Evolutionary conservation across 352 stramenopile genomes (phyloP), one percentile per base, ranked within the genome.

Genomic region (Phytophthora tubulina): DNA sequence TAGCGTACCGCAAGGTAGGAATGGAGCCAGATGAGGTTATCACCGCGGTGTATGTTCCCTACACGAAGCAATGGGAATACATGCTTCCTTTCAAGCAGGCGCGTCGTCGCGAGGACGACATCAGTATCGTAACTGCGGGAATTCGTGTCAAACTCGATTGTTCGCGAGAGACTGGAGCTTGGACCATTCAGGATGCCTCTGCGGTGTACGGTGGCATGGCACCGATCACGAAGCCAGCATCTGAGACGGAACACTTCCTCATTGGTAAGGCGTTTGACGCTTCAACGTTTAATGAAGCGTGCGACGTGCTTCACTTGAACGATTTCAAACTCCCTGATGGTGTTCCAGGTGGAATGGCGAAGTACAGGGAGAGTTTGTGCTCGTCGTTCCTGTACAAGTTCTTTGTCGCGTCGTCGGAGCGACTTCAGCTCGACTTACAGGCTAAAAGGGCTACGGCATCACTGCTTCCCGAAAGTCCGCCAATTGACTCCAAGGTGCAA

Each of bases 381-480:
- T 87, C 86, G 27, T 98, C 93, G 6, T 99, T 99, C 65, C 76
- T 99, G 39, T 95, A 98, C 81, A 99, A 98, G 72, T 98, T 98
- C 66, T 99, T 93, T 54, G 68, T 99, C 45, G 75, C 85, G 32
- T 91, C 81, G 9, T 85, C 80, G 3, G 70, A 91, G 54, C 63
- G 67, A 9, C 75, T 97, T 53, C 84, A 83, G n/a, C 35, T 86
- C 9, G 74, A 88, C 57, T 44, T 85, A 8, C 69, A 75, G 35
- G 31, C 51, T 3, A 53, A 61, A 35, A 36, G 53, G 13, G n/a
- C 55, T 15, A 46, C 61, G 4, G 51, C 36, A 17, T 59, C 72
- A 6, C 30, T 61, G 5, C 38, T 82, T 6, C 69, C 82, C 38
- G 35, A 60, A 13, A 59, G 63, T 10, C 82, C 82, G 10, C 9